Evolutionary conservation across 768 basidiomycete genomes (phyloP).

Genomic region (Hydnomerulius pinastri): DNA sequence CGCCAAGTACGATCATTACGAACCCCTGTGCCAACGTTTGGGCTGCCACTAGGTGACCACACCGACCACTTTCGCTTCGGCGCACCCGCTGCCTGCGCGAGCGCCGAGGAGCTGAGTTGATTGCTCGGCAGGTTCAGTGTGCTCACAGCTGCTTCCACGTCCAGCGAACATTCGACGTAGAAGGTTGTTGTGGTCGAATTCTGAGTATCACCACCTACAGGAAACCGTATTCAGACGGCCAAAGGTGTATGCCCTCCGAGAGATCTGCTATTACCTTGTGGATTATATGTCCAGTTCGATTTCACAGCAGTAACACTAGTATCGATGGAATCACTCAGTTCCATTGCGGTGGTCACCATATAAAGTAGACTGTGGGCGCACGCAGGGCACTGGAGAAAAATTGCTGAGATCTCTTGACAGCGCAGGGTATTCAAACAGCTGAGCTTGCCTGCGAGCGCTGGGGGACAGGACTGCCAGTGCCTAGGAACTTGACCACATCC

Average conservation of each 20-base stretch:
- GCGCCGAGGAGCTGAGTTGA: not conserved
- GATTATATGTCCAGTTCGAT: not conserved
- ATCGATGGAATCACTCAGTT: not conserved
- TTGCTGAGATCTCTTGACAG: too few relatives aligned
- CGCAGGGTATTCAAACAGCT: too few relatives aligned
- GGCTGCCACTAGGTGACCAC: not conserved
- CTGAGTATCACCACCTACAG: constrained; percentile 2
- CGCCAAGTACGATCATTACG: not conserved
- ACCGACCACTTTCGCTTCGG: not conserved
- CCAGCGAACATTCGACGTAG: not conserved
- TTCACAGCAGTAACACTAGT: not conserved
- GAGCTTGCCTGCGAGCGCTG: too few relatives aligned
- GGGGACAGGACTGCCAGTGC: too few relatives aligned
- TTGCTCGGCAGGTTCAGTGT: not conserved
- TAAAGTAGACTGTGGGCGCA: not conserved
- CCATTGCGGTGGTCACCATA: not conserved
- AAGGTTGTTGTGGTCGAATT: not conserved
- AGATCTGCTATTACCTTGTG: not conserved
- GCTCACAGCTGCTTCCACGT: not conserved
- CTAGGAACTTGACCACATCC: too few relatives aligned
- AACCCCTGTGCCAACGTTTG: not conserved
- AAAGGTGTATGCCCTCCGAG: too few relatives aligned
- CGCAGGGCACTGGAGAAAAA: too few relatives aligned
- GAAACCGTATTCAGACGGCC: too few relatives aligned
- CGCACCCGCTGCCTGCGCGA: not conserved